Evolutionary conservation across 2,329 filamentous ascomycete genomes (phyloP).

Genomic region (Paraphaeosphaeria sporulosa): DNA sequence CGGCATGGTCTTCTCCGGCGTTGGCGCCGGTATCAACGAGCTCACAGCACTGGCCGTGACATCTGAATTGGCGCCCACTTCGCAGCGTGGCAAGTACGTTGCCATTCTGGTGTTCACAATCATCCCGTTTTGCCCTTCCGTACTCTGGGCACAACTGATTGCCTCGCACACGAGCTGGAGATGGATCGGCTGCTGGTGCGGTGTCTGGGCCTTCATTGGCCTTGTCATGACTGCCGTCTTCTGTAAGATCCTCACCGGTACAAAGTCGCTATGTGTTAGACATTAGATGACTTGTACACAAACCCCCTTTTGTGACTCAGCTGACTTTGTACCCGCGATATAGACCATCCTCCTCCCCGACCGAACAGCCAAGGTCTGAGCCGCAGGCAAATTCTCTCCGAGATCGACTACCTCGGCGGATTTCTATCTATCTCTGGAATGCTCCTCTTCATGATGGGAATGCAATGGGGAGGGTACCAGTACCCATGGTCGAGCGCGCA

Average conservation of each 20-base stretch:
- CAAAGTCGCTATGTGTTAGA: no score
- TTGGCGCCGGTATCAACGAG: conserved; percentile 73
- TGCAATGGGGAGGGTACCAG: conserved; percentile 52
- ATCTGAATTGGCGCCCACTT: conserved; percentile 68
- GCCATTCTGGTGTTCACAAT: conserved; percentile 68
- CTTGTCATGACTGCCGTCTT: conserved; percentile 47
- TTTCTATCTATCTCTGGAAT: conserved; percentile 40
- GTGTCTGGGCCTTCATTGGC: not conserved
- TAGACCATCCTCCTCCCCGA: conserved; percentile 53
- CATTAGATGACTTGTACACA: no score
- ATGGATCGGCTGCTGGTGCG: not conserved
- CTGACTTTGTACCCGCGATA: no score
- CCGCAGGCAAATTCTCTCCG: conserved; percentile 15
- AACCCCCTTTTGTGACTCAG: no score
- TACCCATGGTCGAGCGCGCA: conserved; percentile 64
- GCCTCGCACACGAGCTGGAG: not conserved
- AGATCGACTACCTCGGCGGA: conserved; percentile 42
- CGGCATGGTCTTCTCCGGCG: conserved; percentile 59
- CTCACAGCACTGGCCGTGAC: conserved; percentile 67
- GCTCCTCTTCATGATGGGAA: conserved; percentile 47
- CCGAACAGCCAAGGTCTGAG: conserved; percentile 28
- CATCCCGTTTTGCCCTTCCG: conserved; percentile 68
- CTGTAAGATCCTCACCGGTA: conserved; percentile 21
- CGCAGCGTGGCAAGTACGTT: conserved; percentile 70
- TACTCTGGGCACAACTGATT: conserved; percentile 68